A percentile compares a stretch with the other conserved stretches of the same genome.
Evolutionary conservation across 441 rosid genomes (phyloP).

Genomic region (California macrophylla): DNA sequence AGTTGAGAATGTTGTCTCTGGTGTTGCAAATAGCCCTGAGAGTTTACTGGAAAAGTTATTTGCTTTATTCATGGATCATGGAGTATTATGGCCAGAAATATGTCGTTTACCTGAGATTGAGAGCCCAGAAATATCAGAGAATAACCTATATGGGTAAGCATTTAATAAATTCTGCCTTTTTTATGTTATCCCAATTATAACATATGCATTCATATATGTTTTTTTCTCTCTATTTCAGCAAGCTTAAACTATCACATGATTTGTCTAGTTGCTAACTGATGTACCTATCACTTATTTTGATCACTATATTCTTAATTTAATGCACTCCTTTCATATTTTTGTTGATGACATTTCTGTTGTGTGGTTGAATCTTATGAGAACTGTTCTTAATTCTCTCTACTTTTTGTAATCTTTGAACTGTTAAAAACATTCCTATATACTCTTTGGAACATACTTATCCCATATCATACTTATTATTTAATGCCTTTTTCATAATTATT

Average conservation of each 20-base stretch:
- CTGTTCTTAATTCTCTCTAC: not conserved
- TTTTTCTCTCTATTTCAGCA: not conserved
- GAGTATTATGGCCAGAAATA: slow-evolving; percentile 83
- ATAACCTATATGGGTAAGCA: slow-evolving; percentile 68
- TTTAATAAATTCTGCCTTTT: slow-evolving; percentile 8
- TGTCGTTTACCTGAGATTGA: slow-evolving; percentile 62
- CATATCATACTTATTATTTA: not conserved
- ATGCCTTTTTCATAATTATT: not conserved
- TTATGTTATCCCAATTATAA: slow-evolving; percentile 3
- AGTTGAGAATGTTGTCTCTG: slow-evolving; percentile 34
- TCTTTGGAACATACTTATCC: not conserved
- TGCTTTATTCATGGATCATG: slow-evolving; percentile 86
- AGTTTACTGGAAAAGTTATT: slow-evolving; percentile 76
- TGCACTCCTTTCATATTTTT: not conserved
- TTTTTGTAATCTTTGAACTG: not conserved
- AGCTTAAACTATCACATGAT: not conserved
- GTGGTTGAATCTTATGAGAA: not conserved
- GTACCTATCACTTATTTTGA: not conserved
- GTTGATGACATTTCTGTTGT: not conserved
- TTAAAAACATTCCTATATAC: not conserved
- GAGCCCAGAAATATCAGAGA: slow-evolving; percentile 65
- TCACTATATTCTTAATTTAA: not conserved
- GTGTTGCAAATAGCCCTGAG: slow-evolving; percentile 37
- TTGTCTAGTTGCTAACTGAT: not conserved
- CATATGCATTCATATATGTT: not conserved